Evolutionary conservation across 2,329 filamentous ascomycete genomes (phyloP), one percentile per base, ranked within the genome.

Genomic region (Cytospora chrysosperma): DNA sequence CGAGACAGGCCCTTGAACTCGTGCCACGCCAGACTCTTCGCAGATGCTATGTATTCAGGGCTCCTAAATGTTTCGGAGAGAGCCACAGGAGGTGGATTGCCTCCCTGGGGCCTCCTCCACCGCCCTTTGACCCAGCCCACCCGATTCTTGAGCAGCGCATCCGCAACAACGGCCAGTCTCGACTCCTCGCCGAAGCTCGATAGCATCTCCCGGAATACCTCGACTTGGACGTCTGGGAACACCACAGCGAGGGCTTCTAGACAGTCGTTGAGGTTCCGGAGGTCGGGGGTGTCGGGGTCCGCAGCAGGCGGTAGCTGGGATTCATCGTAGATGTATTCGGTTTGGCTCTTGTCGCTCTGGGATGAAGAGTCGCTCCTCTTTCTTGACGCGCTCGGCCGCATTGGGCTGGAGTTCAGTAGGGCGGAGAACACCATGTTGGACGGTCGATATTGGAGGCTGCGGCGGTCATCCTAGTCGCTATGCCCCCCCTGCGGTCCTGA

Each of bases 201-300:
- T 56, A 95, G 85, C 84, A 95, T 90, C 78, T 94, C 91, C 52
- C 91, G 85, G 72, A 95, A 92, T 21, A 93, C 91, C 69, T 93
- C 90, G 65, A 91, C 81, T 74, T 92, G 89, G n/a, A 93, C 81
- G 74, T 93, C 86, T 30, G 91, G 91, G 68, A 95, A 95, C 10
- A 93, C 82, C 55, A 85, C 85, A 26, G 87, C 85, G 51, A 95
- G 83, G 15, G 83, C 85, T 65, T 85, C 84, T 67, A 95, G 85
- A 69, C 86, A 83, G 57, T 80, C 79, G 76, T 94, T 94, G 56
- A 94, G 81, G 64, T 89, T 85, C 68, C 84, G 81, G 27, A 93
- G 80, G 69, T 92, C 84, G 47, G 85, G 83, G 40, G 83, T 78
- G 65, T 88, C 85, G 68, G 78, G 76, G 9, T 75, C 74, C 27